Base-by-base conservation (phyloP, 1,139 yeast genomes). In the Pichia sp. region DNA sequence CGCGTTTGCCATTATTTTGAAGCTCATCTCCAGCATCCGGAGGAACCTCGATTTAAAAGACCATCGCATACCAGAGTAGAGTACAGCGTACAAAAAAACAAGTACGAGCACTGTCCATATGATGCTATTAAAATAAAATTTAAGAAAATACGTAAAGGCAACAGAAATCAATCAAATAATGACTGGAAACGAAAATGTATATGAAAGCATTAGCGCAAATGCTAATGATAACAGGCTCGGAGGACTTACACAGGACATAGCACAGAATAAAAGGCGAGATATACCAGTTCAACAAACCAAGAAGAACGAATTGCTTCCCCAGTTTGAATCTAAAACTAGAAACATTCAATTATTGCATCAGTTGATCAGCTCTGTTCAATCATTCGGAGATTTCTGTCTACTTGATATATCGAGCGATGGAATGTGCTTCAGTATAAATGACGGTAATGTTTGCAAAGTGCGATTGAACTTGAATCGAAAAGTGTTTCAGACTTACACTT, bases 361-460 rank as follows among this genome's bases (percentile, higher is more conserved):
- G 23, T 45, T 67, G 43, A 59, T 65, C 19, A 61, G 62, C 16
- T 61, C 70, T 2, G 59, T 68, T 8, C 56, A 61, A 10, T 58
- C 65, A 13, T 66, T 68, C 59, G 71, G 71, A 1, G 58, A 63
- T 13, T 61, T 56, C 32, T 64, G 68, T 52, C 40, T 61, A 5
- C 50, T 68, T 29, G 66, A 60, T 29, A 63, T 67, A 31, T 61
- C 67, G 1, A 46, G 54, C 5, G 61, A 62, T 11, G 70, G 70
- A 6, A 53, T 67, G 11, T 60, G 65, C 42, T 65, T 68, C 51
- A 62, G 64, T 43, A 63, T 67, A 7, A 60, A 55, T 16, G 69
- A 67, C 46, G 65, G 64, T 45, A 67, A 67, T 50, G 57, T 66
- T 11, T 67, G 70, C 52, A 65, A 62, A 49, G 59, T 64, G 1